Conservation (phyloP, 257 asterid genomes). For the Solanum rostratum region DNA sequence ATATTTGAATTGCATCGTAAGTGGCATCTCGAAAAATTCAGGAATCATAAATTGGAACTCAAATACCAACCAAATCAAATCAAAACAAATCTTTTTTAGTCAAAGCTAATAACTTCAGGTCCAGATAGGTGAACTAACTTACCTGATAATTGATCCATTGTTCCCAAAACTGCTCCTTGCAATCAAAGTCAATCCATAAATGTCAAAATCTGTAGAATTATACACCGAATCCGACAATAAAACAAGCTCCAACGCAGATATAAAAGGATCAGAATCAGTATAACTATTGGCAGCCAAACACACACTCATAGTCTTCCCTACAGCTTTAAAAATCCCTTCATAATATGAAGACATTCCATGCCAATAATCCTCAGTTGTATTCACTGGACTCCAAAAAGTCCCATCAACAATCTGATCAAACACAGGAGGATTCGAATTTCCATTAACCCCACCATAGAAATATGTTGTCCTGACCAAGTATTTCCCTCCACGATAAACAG, state of each 20-base stretch:
- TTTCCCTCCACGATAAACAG: conserved; percentile 46
- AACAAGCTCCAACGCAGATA: conserved; percentile 76
- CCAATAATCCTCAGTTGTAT: conserved; percentile 63
- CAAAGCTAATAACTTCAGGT: not conserved
- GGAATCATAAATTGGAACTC: not conserved
- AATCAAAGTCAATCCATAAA: conserved; percentile 44
- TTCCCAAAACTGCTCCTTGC: conserved; percentile 86
- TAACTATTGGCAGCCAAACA: conserved; percentile 71
- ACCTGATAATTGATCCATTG: conserved; percentile 55
- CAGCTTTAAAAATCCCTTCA: conserved; percentile 65
- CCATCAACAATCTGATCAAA: conserved; percentile 96
- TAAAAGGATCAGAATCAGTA: conserved; percentile 96
- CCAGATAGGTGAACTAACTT: conserved; percentile 11
- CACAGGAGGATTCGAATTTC: conserved; percentile 53
- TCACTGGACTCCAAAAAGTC: conserved; percentile 77
- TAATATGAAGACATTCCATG: conserved; percentile 30
- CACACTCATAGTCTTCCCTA: conserved; percentile 67
- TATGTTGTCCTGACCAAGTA: conserved; percentile 64
- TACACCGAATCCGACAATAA: conserved; percentile 61
- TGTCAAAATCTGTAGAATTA: conserved; percentile 67
- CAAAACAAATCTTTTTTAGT: not conserved
- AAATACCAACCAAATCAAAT: not conserved
- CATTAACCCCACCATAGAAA: conserved; percentile 79
- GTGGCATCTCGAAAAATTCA: not conserved
- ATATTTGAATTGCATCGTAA: not conserved